Base-by-base conservation (phyloP, 1,284 basidiomycete genomes). In the Leccinum angustisporum region DNA sequence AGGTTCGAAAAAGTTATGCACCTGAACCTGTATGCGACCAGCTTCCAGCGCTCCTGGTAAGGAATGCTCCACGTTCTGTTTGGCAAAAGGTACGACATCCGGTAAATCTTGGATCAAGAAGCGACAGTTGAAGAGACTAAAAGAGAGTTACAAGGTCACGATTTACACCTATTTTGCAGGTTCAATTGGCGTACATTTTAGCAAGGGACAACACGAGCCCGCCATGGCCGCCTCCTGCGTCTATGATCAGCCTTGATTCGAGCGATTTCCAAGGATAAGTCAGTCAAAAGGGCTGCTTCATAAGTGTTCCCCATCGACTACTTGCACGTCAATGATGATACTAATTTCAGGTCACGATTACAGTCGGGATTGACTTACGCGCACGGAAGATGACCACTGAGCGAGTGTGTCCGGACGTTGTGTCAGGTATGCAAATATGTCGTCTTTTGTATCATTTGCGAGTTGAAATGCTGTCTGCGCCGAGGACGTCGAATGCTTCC, bases 391-490 rank as follows among this genome's bases (percentile, higher is more conserved):
- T 43, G 59, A 21, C 38, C 56, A 61, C 11, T 59, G 60, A 2
- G 57, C 18, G 27, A 59, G 57, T 21, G 43, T 48, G 5, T 21
- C 34, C 10, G 57, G 60, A 51, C 50, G 56, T 50, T 53, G 27
- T 31, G 18, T 52, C 13, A 63, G 61, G 40, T 63, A 63, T 14
- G 54, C 11, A 56, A 72, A 72, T 53, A 72, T 53, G 2, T 58
- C 59, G 9, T 69, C 61, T 16, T 64, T 46, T 3, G 70, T 71
- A 14, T 66, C 40, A 55, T 69, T 60, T 10, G 66, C 61, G 5
- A 72, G 34, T 46, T 71, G 70, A 40, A 68, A 70, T 10, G 70
- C 70, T 9, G 70, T 68, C 48, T 69, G 62, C 14, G 61, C 59
- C 2, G 64, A 54, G 4, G 61, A 64, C 14, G 52, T 61, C 27